A percentile compares a stretch with the other conserved stretches of the same genome.
These are phyloP conservation scores for Condylostoma magnum DNA, from an alignment of 169 alveolate genomes.

Conservation along the genomic window DNA sequence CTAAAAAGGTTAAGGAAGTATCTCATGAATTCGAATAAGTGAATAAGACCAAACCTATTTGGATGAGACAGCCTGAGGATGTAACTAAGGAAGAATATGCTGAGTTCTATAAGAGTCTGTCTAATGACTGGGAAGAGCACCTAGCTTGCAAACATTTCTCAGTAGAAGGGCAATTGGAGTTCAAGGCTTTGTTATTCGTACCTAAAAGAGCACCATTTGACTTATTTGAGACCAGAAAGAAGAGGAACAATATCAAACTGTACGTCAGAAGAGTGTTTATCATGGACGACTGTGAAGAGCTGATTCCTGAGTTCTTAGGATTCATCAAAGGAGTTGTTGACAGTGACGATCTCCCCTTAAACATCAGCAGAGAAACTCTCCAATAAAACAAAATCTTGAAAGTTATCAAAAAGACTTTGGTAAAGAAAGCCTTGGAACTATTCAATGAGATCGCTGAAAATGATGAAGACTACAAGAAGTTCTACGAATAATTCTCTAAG, in stretches of 20 bases:
- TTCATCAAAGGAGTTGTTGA: conserved; percentile 99
- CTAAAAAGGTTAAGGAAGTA: conserved; percentile 97
- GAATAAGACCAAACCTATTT: conserved; percentile 98
- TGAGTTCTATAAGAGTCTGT: conserved; percentile 96
- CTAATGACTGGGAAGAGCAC: conserved; percentile 99
- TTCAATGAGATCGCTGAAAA: conserved; percentile 97
- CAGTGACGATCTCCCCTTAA: conserved; percentile 99
- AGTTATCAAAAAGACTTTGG: conserved; percentile 97
- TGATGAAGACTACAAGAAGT: conserved; percentile 98
- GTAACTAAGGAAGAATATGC: conserved; percentile 99
- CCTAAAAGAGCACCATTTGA: conserved; percentile 99
- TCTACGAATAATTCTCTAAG: conserved; percentile 99
- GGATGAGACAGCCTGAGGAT: conserved; percentile 99
- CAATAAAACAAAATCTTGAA: conserved; percentile 98
- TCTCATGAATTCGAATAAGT: conserved; percentile 96
- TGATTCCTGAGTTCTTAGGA: conserved; percentile 99
- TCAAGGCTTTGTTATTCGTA: conserved; percentile 97
- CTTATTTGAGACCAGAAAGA: conserved; percentile 98
- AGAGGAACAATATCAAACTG: conserved; percentile 97
- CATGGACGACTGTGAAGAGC: conserved; percentile 99
- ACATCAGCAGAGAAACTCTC: conserved; percentile 97
- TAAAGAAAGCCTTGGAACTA: conserved; percentile 98
- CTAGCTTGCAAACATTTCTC: conserved; percentile 97
- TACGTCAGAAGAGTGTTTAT: conserved; percentile 99
- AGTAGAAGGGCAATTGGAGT: conserved; percentile 99